phyloP scores from a whole-genome alignment of 2,329 filamentous ascomycete species.

The Fusarium algeriense region DNA sequence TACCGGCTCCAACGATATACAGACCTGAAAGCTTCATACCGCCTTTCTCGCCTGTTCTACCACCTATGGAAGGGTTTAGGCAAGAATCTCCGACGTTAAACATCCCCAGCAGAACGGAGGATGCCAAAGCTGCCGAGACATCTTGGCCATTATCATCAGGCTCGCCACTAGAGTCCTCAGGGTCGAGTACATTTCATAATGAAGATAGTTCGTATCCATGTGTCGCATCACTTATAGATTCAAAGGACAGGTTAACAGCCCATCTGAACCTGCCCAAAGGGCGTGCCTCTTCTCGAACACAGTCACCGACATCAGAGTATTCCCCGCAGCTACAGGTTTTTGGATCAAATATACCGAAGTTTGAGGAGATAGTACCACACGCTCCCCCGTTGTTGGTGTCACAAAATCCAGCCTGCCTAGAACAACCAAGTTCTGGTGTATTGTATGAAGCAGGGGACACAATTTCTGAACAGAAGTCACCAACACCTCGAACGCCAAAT shows the following conservation, averaged over 20 bases:
- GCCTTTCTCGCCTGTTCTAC: slow-evolving; percentile 13
- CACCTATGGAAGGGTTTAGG: background rate
- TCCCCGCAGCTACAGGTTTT: slow-evolving; percentile 5
- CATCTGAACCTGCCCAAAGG: slow-evolving; percentile 15
- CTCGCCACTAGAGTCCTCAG: slow-evolving; percentile 23
- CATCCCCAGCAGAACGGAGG: background rate
- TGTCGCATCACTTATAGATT: background rate
- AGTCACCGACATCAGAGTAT: slow-evolving; percentile 22
- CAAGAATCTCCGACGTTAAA: background rate
- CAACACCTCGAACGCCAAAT: slow-evolving; percentile 1
- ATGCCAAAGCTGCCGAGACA: slow-evolving; percentile 5
- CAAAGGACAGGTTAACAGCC: background rate
- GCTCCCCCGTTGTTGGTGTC: slow-evolving; percentile 20
- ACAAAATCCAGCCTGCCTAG: slow-evolving; percentile 15
- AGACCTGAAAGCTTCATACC: slow-evolving; percentile 23
- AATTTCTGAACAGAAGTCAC: slow-evolving; percentile 3
- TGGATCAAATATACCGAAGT: slow-evolving; percentile 11
- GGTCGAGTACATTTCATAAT: slow-evolving; percentile 23
- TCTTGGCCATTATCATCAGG: slow-evolving; percentile 28
- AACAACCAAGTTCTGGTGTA: slow-evolving; percentile 22
- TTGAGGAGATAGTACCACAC: slow-evolving; percentile 17
- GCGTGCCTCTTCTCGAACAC: slow-evolving; percentile 13
- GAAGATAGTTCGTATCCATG: slow-evolving; percentile 17
- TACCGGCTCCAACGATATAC: slow-evolving; percentile 11
- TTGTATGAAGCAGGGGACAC: slow-evolving; percentile 11